Percentiles rank a stretch among this genome's conserved stretches.
Evolutionary conservation across 441 rosid species (phyloP).

Genomic region (Daphne laureola): DNA sequence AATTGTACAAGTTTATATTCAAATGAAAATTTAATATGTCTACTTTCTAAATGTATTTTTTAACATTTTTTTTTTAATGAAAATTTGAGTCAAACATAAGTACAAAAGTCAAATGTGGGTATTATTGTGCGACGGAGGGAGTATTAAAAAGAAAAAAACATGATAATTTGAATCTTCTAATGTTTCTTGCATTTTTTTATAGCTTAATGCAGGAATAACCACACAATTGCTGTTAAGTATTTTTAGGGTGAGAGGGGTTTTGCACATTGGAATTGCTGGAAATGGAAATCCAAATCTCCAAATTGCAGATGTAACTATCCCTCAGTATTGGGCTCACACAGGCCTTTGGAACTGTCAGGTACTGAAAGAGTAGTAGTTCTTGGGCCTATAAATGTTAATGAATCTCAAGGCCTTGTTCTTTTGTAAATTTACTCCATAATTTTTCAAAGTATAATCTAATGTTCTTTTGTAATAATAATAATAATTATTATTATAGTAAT

Average conservation of each 20-base stretch:
- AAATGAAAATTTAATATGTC: no score
- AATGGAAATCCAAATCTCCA: constrained; percentile 54
- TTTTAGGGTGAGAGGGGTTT: constrained; percentile 47
- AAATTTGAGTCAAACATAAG: no score
- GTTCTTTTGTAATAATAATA: no score
- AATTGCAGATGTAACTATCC: constrained; percentile 66
- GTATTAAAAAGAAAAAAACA: not conserved
- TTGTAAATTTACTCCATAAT: no score
- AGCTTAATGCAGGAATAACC: constrained; percentile 66
- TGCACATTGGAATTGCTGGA: constrained; percentile 69
- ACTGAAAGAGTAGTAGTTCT: not conserved
- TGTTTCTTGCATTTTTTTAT: not conserved
- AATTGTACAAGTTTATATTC: no score
- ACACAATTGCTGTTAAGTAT: constrained; percentile 44
- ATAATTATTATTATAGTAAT: no score
- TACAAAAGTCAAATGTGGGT: no score
- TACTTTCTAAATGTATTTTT: no score
- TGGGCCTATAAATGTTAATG: no score
- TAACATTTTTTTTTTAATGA: not conserved
- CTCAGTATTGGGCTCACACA: constrained; percentile 65
- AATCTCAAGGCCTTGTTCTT: no score
- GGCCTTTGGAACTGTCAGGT: constrained; percentile 88
- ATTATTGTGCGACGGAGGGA: no score
- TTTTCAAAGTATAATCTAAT: no score
- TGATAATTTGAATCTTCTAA: not conserved